A percentile compares a stretch with the other conserved stretches of the same genome.
Conservation (phyloP, 345 rosid species). For the Citrus sinensis region DNA sequence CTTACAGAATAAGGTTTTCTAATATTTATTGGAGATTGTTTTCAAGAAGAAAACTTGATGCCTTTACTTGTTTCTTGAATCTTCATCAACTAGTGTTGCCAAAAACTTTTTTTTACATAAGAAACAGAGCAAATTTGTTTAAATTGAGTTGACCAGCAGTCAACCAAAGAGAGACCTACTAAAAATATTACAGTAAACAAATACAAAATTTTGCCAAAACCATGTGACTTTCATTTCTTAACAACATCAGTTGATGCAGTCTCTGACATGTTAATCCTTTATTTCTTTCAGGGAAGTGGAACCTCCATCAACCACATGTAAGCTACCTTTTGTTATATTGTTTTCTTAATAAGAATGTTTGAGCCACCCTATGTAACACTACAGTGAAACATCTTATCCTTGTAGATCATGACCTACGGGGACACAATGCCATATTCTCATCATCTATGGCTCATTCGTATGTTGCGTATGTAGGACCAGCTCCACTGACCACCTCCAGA, state of each 20-base stretch:
- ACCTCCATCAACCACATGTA: constrained; percentile 57
- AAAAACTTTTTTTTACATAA: background rate
- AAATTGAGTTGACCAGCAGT: background rate
- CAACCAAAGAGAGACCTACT: background rate
- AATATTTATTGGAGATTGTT: background rate
- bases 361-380: constrained; percentile 10
- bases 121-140: background rate
- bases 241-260: background rate
- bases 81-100: background rate
- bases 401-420: constrained; percentile 54
- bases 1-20: constrained; percentile 1
- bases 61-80: background rate
- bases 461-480: constrained; percentile 49
- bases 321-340: constrained; percentile 20
- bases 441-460: constrained; percentile 54
- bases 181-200: background rate
- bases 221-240: constrained; percentile 1
- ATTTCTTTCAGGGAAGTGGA: constrained; percentile 60
- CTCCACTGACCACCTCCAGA: constrained; percentile 40
- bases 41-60: background rate
- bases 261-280: constrained; percentile 24
- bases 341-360: constrained; percentile 7
- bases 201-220: background rate
- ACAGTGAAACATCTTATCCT: constrained; percentile 15
- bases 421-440: constrained; percentile 42